A percentile compares a stretch with the other conserved stretches of the same genome.
These are phyloP conservation scores for Phaeotremella fagi DNA, from an alignment of 768 basidiomycete genomes.

Conservation along the genomic window DNA sequence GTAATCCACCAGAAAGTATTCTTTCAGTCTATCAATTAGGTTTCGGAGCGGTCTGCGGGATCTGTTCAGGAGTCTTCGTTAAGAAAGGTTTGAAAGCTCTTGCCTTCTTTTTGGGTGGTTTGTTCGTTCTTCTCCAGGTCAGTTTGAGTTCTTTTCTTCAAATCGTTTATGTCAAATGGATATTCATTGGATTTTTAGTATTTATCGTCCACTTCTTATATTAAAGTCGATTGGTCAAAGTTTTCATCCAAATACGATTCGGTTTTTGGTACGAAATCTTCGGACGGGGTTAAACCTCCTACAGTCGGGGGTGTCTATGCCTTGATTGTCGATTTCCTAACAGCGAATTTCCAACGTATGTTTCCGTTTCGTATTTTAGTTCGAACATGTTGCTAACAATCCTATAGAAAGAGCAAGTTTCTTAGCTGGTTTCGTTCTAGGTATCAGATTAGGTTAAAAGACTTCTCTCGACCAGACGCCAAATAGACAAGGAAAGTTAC, in stretches of 20 bases:
- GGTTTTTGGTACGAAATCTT: slow-evolving; percentile 61
- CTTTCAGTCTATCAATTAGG: slow-evolving; percentile 75
- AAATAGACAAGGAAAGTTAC: too few species aligned
- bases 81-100: slow-evolving; percentile 85
- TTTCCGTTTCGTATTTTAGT: neutral
- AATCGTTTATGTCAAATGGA: neutral
- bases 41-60: slow-evolving; percentile 81
- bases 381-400: neutral
- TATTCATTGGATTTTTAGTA: slow-evolving; percentile 56
- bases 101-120: slow-evolving; percentile 82
- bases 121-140: slow-evolving; percentile 88
- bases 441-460: slow-evolving; percentile 68
- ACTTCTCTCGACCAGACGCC: too few species aligned
- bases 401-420: slow-evolving; percentile 65
- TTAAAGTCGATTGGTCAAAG: slow-evolving; percentile 76
- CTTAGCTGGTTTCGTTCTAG: slow-evolving; percentile 73
- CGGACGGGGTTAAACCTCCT: slow-evolving; percentile 57
- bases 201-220: slow-evolving; percentile 63
- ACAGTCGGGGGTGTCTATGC: slow-evolving; percentile 63
- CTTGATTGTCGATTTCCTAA: slow-evolving; percentile 65
- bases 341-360: slow-evolving; percentile 79
- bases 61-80: slow-evolving; percentile 87
- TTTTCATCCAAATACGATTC: slow-evolving; percentile 66
- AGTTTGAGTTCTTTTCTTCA: slow-evolving; percentile 23
- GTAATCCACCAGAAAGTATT: slow-evolving; percentile 53